Conservation (phyloP, 176 grass and related monocot genomes). For the Bromus sterilis region DNA sequence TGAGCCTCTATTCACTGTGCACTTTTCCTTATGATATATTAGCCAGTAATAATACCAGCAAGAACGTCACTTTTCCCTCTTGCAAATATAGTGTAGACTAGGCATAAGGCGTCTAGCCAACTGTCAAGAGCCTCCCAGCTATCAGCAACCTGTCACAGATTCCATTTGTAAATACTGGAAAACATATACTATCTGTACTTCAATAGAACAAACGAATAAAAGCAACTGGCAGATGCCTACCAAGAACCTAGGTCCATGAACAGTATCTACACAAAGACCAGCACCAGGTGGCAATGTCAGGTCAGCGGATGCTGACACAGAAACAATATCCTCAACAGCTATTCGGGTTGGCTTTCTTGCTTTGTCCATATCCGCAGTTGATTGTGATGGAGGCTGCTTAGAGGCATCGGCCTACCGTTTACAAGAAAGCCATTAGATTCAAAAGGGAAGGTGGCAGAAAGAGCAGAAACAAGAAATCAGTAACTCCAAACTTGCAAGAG, state of each 20-base stretch:
- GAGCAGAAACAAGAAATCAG: neutral
- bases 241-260: slow-evolving; percentile 73
- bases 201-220: neutral
- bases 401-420: slow-evolving; percentile 48
- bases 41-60: slow-evolving; percentile 92
- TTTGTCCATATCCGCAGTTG: slow-evolving; percentile 26
- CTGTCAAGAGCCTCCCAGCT: slow-evolving; percentile 79
- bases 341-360: slow-evolving; percentile 61
- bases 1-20: neutral
- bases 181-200: neutral
- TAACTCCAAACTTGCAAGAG: neutral
- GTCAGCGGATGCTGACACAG: slow-evolving; percentile 72
- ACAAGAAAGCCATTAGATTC: neutral
- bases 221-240: slow-evolving; percentile 36
- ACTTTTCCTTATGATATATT: slow-evolving; percentile 7
- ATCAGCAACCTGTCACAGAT: slow-evolving; percentile 66
- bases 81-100: slow-evolving; percentile 91
- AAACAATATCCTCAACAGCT: slow-evolving; percentile 71
- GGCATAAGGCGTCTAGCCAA: slow-evolving; percentile 87
- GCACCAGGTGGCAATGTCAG: slow-evolving; percentile 84
- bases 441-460: neutral
- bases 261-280: slow-evolving; percentile 80
- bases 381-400: slow-evolving; percentile 49
- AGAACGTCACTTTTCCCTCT: slow-evolving; percentile 89
- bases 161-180: neutral